Base-by-base conservation (phyloP, 345 rosid genomes). In the Psidium guajava region DNA sequence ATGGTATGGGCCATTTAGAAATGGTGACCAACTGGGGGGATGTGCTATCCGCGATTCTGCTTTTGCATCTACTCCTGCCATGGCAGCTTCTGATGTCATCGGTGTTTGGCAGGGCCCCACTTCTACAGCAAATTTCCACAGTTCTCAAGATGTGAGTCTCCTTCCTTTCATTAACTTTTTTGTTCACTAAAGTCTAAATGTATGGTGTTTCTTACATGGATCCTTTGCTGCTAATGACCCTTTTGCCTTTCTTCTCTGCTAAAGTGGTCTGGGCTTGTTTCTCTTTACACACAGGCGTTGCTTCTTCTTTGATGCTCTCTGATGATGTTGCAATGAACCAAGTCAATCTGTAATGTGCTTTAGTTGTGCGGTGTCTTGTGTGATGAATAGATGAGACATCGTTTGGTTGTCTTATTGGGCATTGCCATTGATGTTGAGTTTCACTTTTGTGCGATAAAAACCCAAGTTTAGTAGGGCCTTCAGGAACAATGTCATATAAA, bases 21-120 rank as follows among this genome's bases (percentile, higher is more conserved):
- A 96, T 69, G 98, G 98, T 24, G 98, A 95, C 52, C 96, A 95
- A 86, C 89, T 95, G 5, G 99, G 98, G 54, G 98, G 98, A 87
- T 95, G 98, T 86, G 94, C 98, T 14, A 92, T 93, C 50, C 91
- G 95, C 28, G 96, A 93, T 90, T 90, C 98, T 52, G 93, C 93
- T 47, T 97, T 97, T 88, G 99, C 98, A 59, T 91, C 98, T 44
- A 93, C 96, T 54, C 89, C 93, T 83, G 86, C 95, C 85, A 64
- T 90, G 22, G n/a, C 88, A 83, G 93, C 96, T 86, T 91, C 95
- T 4, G 87, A 87, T 27, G 91, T 95, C 27, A 84, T 88, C 20
- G 95, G 98, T 86, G 81, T 84, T 55, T 93, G 98, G 98, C 89
- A 91, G 83, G 96, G 92, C 85, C 85, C 88, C 44, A 86, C 77